Base-by-base conservation (phyloP, 192 early-diverging fungal species). In the Coemansia guatemalensis region DNA sequence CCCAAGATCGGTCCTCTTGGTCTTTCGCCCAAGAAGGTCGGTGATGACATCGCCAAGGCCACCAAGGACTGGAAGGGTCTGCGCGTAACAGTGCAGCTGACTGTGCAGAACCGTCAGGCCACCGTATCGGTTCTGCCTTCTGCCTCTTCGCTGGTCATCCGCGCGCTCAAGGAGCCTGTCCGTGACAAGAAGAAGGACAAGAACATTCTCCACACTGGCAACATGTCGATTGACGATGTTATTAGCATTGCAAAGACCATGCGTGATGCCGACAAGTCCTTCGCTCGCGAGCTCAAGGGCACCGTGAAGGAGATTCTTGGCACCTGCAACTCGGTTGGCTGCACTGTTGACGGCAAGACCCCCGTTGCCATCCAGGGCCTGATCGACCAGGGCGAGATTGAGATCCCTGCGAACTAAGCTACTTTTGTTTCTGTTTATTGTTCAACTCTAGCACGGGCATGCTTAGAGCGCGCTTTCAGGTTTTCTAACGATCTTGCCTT, bases 1-100 rank as follows among this genome's bases (percentile, higher is more conserved):
- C 95, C 97, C 82, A 99, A 99, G 92, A 93, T 99, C 69, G 97
- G 97, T 95, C 97, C 97, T 74, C 93, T 99, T 71, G 97, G 97
- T 97, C 84, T 92, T 64, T 93, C 95, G 57, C 97, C 97, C 86
- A 99, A 99, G 90, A 99, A 99, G 90, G 92, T 96, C 58, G 97
- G 97, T 88, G 97, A 99, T 87, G 97, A 99, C 82, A 99, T 99
- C 71, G 97, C 97, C 88, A 99, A 99, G 90, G 95, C 91, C 67
- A 99, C 97, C 75, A 85, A 92, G 82, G 95, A 93, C 74, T 99
- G 92, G 92, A 99, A 99, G 89, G 97, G 97, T 88, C 90, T 99
- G 67, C 88, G 92, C 76, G 92, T 99, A 77, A 99, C 97, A 56
- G 95, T 99, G 69, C 87, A 93, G 84, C 90, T 99, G 85, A 93